These are phyloP conservation scores for Suillus hirtellus DNA, from an alignment of 768 basidiomycete genomes.

Conservation along the genomic window DNA sequence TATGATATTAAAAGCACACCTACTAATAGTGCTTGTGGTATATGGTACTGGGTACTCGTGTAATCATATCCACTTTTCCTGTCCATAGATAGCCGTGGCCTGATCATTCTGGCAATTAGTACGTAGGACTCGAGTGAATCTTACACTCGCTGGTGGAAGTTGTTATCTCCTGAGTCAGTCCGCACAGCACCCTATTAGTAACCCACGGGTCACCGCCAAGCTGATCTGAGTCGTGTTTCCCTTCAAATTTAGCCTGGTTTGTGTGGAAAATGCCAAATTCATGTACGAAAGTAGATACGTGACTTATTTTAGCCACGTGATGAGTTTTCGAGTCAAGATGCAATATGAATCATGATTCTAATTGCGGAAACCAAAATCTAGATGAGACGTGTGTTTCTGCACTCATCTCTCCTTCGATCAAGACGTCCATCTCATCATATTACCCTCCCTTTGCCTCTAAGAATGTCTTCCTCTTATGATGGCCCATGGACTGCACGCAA, in stretches of 20 bases:
- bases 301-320: slow-evolving; percentile 9
- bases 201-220: no score
- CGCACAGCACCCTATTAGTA: neutral
- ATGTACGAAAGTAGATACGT: neutral
- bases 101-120: no score
- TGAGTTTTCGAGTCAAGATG: slow-evolving; percentile 11
- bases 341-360: slow-evolving; percentile 5
- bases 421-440: slow-evolving; percentile 25
- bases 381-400: slow-evolving; percentile 14
- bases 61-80: neutral
- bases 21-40: no score
- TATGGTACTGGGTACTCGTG: neutral
- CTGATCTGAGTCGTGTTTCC: no score
- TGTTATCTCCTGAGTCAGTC: neutral
- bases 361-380: slow-evolving; percentile 12
- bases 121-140: neutral
- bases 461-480: slow-evolving; percentile 33
- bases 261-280: neutral
- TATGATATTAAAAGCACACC: neutral
- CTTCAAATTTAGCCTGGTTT: neutral
- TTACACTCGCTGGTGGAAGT: no score
- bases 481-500: slow-evolving; percentile 75
- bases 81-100: neutral
- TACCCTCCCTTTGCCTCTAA: slow-evolving; percentile 8
- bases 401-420: slow-evolving; percentile 14